Evolutionary conservation across 768 basidiomycete species (phyloP).

Genomic region (Suillus spraguei): DNA sequence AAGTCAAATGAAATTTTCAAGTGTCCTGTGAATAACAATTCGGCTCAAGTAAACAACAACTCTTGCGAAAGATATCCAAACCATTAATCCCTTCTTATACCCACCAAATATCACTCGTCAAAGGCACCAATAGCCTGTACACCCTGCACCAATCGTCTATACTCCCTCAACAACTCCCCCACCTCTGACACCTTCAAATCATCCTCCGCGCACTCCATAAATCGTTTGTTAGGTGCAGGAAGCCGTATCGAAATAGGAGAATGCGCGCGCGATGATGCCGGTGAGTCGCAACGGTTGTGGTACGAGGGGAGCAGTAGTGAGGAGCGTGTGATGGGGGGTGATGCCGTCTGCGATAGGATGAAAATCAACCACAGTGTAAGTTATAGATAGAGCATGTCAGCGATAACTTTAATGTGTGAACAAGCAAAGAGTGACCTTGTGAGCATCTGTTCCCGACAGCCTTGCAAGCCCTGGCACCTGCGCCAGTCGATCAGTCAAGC

Average conservation of each 20-base stretch:
- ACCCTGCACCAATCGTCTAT: constrained; percentile 74
- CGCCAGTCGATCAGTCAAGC: constrained; percentile 81
- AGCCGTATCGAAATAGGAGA: constrained; percentile 46
- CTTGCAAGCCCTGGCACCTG: constrained; percentile 64
- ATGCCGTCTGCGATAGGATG: constrained; percentile 24
- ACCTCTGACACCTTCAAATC: constrained; percentile 86
- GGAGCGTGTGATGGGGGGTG: constrained; percentile 42
- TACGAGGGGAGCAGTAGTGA: constrained; percentile 36
- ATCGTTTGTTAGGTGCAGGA: constrained; percentile 66
- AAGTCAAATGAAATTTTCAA: not conserved
- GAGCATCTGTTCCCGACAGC: constrained; percentile 36
- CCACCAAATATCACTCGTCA: constrained; percentile 19
- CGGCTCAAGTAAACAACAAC: not conserved
- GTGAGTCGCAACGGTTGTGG: constrained; percentile 35
- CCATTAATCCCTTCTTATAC: not conserved
- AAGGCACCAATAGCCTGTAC: constrained; percentile 55
- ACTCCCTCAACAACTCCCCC: constrained; percentile 77
- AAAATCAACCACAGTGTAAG: not conserved
- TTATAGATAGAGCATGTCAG: not conserved
- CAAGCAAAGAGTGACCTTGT: constrained; percentile 32
- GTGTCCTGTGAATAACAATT: not conserved
- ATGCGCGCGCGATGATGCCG: constrained; percentile 40
- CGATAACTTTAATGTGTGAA: constrained; percentile 1
- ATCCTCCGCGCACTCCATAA: constrained; percentile 70
- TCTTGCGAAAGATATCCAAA: not conserved